phyloP scores from a whole-genome alignment of 1,284 basidiomycete genomes.

The Polyporus tsugae region DNA sequence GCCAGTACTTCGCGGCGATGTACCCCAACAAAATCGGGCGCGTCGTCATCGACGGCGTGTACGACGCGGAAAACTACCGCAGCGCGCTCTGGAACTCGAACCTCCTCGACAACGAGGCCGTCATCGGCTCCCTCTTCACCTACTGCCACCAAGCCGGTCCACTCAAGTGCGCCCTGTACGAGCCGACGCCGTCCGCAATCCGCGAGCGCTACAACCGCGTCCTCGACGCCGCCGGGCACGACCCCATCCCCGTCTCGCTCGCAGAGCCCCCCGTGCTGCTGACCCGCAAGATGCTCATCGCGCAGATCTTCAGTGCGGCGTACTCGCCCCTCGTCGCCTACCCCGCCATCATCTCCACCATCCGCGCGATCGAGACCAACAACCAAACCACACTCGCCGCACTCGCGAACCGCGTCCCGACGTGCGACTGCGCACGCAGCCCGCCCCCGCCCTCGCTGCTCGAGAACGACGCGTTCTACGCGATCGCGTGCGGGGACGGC shows the following conservation, averaged over 20 bases:
- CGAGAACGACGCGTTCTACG: constrained; percentile 39
- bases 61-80: constrained; percentile 39
- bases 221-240: constrained; percentile 41
- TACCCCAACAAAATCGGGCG: constrained; percentile 52
- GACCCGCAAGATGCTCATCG: constrained; percentile 30
- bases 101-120: constrained; percentile 38
- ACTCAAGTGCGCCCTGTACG: constrained; percentile 48
- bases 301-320: constrained; percentile 44
- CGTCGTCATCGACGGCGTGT: constrained; percentile 43
- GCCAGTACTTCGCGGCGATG: constrained; percentile 52
- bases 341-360: constrained; percentile 41
- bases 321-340: constrained; percentile 48
- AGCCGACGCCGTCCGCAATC: constrained; percentile 39
- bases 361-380: constrained; percentile 48
- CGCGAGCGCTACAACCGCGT: constrained; percentile 39
- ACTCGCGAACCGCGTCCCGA: constrained; percentile 26
- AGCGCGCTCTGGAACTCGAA: constrained; percentile 38
- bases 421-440: constrained; percentile 41
- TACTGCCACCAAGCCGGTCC: constrained; percentile 49
- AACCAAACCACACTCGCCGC: constrained; percentile 44
- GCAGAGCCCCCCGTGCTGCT: constrained; percentile 30
- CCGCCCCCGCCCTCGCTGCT: constrained; percentile 22
- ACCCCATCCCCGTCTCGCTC: constrained; percentile 35
- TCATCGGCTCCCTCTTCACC: constrained; percentile 46
- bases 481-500: constrained; percentile 52